These are phyloP conservation scores for Umbelopsis sp. DNA, from an alignment of 371 early-diverging fungal genomes.

Conservation along the genomic window DNA sequence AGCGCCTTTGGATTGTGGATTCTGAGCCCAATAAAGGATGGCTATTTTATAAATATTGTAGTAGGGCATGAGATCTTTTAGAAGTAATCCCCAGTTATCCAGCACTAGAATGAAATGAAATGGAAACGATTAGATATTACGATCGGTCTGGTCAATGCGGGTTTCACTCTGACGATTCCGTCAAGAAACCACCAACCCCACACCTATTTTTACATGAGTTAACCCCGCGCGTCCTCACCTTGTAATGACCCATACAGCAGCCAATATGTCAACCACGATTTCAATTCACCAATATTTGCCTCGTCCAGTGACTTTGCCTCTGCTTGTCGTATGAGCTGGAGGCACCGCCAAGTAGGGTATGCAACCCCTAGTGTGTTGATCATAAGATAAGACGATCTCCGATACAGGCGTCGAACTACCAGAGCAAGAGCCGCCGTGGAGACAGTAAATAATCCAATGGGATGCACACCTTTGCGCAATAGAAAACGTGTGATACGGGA, in stretches of 20 bases:
- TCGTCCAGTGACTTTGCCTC: constrained; percentile 8
- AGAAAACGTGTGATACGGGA: constrained; percentile 37
- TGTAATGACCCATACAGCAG: constrained; percentile 52
- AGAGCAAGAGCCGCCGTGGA: constrained; percentile 29
- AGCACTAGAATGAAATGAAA: constrained; percentile 30
- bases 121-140: too few relatives aligned
- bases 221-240: constrained; percentile 27
- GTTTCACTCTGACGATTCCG: not conserved
- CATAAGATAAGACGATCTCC: constrained; percentile 30
- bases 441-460: constrained; percentile 34
- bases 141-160: too few relatives aligned
- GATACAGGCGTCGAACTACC: constrained; percentile 34
- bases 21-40: constrained; percentile 58
- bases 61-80: constrained; percentile 36
- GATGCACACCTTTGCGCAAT: constrained; percentile 39
- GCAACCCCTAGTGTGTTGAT: constrained; percentile 43
- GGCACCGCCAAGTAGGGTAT: constrained; percentile 47
- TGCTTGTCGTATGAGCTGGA: constrained; percentile 25
- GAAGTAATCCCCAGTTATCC: constrained; percentile 46
- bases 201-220: too few relatives aligned
- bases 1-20: constrained; percentile 53
- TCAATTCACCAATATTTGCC: constrained; percentile 30
- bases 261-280: constrained; percentile 60
- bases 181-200: not conserved
- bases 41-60: constrained; percentile 51